Conservation (phyloP, 2,329 filamentous ascomycete species). For the Fusarium foetens region DNA sequence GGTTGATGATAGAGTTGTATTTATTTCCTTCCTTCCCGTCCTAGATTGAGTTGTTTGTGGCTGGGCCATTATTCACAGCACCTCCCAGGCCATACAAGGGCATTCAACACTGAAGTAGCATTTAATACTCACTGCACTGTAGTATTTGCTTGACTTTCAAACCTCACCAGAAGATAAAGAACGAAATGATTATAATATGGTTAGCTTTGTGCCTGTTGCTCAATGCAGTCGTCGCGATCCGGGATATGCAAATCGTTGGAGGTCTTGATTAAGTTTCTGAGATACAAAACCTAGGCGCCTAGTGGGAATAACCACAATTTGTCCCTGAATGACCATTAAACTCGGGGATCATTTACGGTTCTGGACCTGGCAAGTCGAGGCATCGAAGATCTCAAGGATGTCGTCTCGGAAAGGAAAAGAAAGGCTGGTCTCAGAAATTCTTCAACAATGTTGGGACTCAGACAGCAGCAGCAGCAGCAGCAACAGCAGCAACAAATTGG, state of each 20-base stretch:
- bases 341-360: neutral
- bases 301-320: neutral
- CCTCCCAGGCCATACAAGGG: neutral
- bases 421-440: slow-evolving; percentile 11
- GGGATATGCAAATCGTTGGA: neutral
- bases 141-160: neutral
- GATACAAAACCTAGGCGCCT: neutral
- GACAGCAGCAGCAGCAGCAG: neutral
- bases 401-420: neutral
- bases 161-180: too few species aligned
- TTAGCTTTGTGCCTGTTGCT: too few species aligned
- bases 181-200: neutral
- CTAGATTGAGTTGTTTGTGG: neutral
- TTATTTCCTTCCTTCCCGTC: neutral
- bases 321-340: neutral
- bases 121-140: neutral
- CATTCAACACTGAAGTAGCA: neutral
- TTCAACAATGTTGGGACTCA: slow-evolving; percentile 6
- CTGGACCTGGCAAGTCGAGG: neutral
- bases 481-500: neutral
- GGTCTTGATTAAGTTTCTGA: neutral
- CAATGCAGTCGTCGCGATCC: neutral
- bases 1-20: neutral
- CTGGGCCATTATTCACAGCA: neutral
- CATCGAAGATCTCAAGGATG: neutral